Evolutionary conservation across 2,329 filamentous ascomycete species (phyloP).

Genomic region (Neocatenulostroma microsporum): DNA sequence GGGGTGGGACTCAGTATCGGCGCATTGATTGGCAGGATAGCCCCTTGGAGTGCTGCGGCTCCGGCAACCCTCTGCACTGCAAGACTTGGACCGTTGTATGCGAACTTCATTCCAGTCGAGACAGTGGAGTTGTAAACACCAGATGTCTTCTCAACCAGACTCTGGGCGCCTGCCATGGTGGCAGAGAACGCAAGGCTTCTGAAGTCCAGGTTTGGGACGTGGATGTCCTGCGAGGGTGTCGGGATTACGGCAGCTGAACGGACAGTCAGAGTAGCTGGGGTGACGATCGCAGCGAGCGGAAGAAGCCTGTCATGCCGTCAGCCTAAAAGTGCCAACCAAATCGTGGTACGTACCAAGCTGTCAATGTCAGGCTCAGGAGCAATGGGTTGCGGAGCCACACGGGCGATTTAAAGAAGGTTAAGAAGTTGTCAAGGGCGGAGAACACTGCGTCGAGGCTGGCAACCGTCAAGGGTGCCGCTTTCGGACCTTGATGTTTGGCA

Average conservation of each 20-base stretch:
- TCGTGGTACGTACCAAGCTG: neutral
- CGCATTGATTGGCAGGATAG: no score
- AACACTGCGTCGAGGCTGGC: neutral
- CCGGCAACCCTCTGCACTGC: no score
- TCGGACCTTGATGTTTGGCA: neutral
- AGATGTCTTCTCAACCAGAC: no score
- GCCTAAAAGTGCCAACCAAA: neutral
- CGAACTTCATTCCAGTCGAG: no score
- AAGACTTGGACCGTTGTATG: no score
- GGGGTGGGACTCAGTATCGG: no score
- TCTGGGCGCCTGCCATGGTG: neutral
- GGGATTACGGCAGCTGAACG: neutral
- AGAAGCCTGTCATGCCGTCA: slow-evolving; percentile 6
- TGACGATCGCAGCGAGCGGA: slow-evolving; percentile 11
- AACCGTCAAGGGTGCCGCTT: no score
- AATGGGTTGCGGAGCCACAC: neutral
- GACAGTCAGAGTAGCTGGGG: slow-evolving; percentile 12
- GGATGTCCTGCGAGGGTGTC: neutral
- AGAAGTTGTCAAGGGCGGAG: neutral
- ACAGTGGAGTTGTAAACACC: no score
- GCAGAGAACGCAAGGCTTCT: slow-evolving; percentile 3
- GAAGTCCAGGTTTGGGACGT: slow-evolving; percentile 3
- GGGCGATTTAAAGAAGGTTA: neutral
- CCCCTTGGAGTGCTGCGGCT: no score
- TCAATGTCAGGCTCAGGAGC: neutral